Percentiles rank a stretch among this genome's conserved stretches.
Evolutionary conservation across 805 yeast genomes (phyloP).

Genomic region (Sugiyamaella qingdaonensis): DNA sequence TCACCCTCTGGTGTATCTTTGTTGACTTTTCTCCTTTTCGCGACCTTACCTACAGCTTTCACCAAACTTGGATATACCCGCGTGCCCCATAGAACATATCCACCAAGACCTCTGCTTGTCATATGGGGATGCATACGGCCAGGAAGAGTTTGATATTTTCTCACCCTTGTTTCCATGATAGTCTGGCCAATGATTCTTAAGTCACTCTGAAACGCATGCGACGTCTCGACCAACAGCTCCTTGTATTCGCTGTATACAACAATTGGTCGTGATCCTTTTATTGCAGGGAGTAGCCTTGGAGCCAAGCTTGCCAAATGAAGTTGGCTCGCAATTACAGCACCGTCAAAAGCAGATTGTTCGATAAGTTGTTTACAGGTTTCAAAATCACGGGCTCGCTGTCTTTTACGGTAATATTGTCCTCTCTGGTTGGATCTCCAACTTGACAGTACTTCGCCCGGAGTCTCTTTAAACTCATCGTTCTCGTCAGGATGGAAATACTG

Average conservation of each 20-base stretch:
- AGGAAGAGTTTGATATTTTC: conserved; percentile 87
- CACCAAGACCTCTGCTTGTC: conserved; percentile 93
- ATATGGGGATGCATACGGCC: conserved; percentile 93
- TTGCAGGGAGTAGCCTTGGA: conserved; percentile 53
- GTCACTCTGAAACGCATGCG: conserved; percentile 62
- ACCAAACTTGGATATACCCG: conserved; percentile 72
- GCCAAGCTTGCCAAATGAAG: conserved; percentile 64
- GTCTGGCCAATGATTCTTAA: conserved; percentile 76
- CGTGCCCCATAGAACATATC: conserved; percentile 74
- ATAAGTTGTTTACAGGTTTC: conserved; percentile 42
- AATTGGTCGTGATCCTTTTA: conserved; percentile 84
- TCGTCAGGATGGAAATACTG: conserved; percentile 80
- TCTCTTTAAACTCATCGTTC: conserved; percentile 39
- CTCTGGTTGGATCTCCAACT: conserved; percentile 56
- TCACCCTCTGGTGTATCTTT: conserved; percentile 4
- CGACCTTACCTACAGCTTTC: conserved; percentile 58
- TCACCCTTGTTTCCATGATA: conserved; percentile 72
- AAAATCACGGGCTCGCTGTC: conserved; percentile 45
- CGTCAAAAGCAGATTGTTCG: conserved; percentile 60
- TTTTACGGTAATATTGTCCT: conserved; percentile 63
- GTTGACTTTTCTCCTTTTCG: conserved; percentile 26
- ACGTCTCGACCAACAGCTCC: conserved; percentile 71
- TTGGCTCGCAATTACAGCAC: conserved; percentile 66
- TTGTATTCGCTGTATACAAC: conserved; percentile 79
- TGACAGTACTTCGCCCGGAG: conserved; percentile 48